Conservation (phyloP, 129 eudicot species). For the Saposhnikovia divaricata region DNA sequence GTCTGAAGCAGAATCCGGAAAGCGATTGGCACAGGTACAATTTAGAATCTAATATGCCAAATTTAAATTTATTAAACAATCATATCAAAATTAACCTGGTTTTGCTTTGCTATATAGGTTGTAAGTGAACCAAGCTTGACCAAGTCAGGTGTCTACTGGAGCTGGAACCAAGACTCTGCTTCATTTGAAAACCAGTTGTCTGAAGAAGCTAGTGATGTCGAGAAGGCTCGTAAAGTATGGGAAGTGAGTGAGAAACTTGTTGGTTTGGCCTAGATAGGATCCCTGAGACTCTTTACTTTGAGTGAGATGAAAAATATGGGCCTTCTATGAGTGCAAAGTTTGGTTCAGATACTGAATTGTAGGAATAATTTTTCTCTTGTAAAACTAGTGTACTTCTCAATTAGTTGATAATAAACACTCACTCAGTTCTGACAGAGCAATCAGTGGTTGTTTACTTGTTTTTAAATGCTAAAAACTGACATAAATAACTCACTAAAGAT, state of each 20-base stretch:
- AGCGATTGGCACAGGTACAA: slow-evolving; percentile 86
- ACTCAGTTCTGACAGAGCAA: not conserved
- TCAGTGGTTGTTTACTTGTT: not conserved
- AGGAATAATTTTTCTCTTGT: slow-evolving; percentile 22
- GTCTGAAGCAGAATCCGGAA: slow-evolving; percentile 81
- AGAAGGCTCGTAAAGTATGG: slow-evolving; percentile 84
- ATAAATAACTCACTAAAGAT: no score
- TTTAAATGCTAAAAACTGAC: not conserved
- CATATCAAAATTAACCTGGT: no score
- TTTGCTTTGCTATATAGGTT: slow-evolving; percentile 33
- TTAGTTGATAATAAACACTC: slow-evolving; percentile 27
- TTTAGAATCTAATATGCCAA: not conserved
- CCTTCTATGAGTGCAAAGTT: slow-evolving; percentile 21
- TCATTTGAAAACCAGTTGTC: slow-evolving; percentile 89
- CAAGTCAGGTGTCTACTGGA: slow-evolving; percentile 92
- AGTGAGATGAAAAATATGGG: slow-evolving; percentile 6
- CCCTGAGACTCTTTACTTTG: not conserved
- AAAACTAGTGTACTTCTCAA: slow-evolving; percentile 16
- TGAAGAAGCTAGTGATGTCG: slow-evolving; percentile 72
- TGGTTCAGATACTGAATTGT: slow-evolving; percentile 16
- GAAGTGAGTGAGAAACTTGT: slow-evolving; percentile 84
- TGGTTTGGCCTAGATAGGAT: slow-evolving; percentile 49
- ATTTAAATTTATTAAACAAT: not conserved
- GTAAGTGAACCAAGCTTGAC: slow-evolving; percentile 90
- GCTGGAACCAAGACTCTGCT: slow-evolving; percentile 89